Base-by-base conservation (phyloP, 257 asterid species). In the Penstemon barbatus region DNA sequence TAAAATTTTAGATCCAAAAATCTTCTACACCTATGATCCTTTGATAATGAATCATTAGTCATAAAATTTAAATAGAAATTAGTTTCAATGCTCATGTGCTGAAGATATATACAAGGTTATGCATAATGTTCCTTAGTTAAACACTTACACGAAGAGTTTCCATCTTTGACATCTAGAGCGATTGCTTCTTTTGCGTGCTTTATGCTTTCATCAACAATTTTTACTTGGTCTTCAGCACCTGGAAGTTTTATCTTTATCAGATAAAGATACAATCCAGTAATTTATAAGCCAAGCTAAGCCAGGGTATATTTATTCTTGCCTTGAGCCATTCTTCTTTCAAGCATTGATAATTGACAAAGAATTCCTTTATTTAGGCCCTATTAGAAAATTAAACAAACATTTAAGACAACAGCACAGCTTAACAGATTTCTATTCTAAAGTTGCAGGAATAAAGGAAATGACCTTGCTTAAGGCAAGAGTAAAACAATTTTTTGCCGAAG, bases 271-370 rank as follows among this genome's bases (percentile, higher is more conserved):
- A 25, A 67, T 38, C 51, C 57, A 19, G 50, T 44, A 50, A 74
- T 33, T n/a, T 42, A 74, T 73, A 10, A 72, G 73, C 69, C 68
- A 69, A 53, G 64, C 13, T 59, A 61, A 44, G 40, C 43, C 63
- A 54, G 48, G 15, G 48, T 13, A 73, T 55, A 63, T 37, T 10
- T 42, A 55, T 58, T 59, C 86, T 81, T 80, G 81, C 96, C 99
- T 87, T 87, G 97, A 74, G 95, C 88, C 86, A 93, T 81, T 77
- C 84, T 85, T 75, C 99, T 84, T 74, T 87, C 97, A 59, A 88
- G 97, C 99, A 93, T 93, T 55, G 99, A 93, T 61, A 93, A 78
- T 40, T 90, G 97, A 82, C 97, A 87, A 69, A 93, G 95, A 71
- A 93, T 84, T 80, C 77, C 82, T 79, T 90, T 93, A 70, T 86